Percentiles rank a stretch among this genome's conserved stretches.
Conservation (phyloP, 352 stramenopile species). For the Phytophthora macrochlamydospora region DNA sequence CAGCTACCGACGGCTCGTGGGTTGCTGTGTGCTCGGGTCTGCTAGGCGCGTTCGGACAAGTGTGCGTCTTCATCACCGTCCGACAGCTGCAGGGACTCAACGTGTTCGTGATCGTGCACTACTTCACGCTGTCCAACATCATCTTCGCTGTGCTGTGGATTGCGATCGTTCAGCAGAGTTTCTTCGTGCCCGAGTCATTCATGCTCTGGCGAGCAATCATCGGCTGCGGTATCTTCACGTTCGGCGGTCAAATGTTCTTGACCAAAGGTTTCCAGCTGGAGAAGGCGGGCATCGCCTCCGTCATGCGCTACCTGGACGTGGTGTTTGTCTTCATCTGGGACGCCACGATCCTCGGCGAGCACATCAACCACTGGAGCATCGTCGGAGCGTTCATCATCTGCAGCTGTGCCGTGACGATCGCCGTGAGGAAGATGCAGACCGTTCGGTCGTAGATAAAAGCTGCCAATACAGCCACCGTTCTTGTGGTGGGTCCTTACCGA, state of each 20-base stretch:
- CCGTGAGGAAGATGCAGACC: slow-evolving; percentile 38
- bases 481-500: too few species aligned
- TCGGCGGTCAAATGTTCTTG: slow-evolving; percentile 63
- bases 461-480: too few species aligned
- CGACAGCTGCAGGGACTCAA: slow-evolving; percentile 50
- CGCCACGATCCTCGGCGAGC: slow-evolving; percentile 58
- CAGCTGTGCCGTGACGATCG: slow-evolving; percentile 54
- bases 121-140: slow-evolving; percentile 59
- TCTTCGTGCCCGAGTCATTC: slow-evolving; percentile 38
- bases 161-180: slow-evolving; percentile 40
- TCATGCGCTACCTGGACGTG: slow-evolving; percentile 77
- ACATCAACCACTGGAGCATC: slow-evolving; percentile 64
- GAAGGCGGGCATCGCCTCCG: slow-evolving; percentile 61
- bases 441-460: slow-evolving; percentile 3
- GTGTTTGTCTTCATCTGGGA: slow-evolving; percentile 78
- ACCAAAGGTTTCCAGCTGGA: slow-evolving; percentile 78
- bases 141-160: slow-evolving; percentile 44
- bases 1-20: slow-evolving; percentile 25
- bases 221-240: slow-evolving; percentile 47
- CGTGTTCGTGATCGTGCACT: slow-evolving; percentile 61
- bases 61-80: slow-evolving; percentile 57
- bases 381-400: slow-evolving; percentile 62
- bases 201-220: slow-evolving; percentile 51
- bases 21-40: slow-evolving; percentile 42
- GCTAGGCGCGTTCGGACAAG: slow-evolving; percentile 46